These are phyloP conservation scores for Babesia sp. DNA, from an alignment of 169 alveolate genomes.

Conservation along the genomic window DNA sequence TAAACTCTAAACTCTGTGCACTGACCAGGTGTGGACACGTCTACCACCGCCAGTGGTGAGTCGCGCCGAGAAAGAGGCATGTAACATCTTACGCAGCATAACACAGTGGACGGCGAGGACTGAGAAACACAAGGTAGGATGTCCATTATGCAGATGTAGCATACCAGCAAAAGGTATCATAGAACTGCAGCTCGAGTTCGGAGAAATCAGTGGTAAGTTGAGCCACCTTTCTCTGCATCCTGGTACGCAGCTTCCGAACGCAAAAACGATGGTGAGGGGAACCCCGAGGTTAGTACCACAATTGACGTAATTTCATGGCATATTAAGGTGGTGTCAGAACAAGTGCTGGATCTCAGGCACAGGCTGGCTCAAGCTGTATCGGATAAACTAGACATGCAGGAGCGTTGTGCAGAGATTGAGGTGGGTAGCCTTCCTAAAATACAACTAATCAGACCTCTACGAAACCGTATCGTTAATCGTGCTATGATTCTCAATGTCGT, in stretches of 20 bases:
- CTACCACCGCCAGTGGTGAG: constrained; percentile 57
- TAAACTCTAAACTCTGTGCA: constrained; percentile 30
- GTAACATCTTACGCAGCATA: constrained; percentile 13
- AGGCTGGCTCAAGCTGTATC: constrained; percentile 26
- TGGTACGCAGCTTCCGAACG: too few species aligned
- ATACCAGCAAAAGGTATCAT: constrained; percentile 10
- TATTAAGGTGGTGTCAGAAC: background rate
- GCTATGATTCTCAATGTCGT: too few species aligned
- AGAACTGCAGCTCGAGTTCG: constrained; percentile 33
- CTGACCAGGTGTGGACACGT: constrained; percentile 63
- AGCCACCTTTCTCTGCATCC: too few species aligned
- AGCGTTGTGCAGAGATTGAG: background rate
- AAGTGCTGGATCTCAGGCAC: constrained; percentile 14
- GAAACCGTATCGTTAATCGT: too few species aligned
- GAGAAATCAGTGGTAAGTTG: constrained; percentile 8
- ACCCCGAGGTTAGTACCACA: too few species aligned
- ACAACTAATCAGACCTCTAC: too few species aligned
- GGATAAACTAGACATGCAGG: constrained; percentile 40
- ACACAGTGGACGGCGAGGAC: constrained; percentile 34
- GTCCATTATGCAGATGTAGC: constrained; percentile 58
- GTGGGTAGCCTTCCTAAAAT: too few species aligned
- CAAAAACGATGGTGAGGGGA: too few species aligned
- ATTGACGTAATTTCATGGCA: background rate
- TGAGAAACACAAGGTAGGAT: background rate
- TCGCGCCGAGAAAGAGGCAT: too few species aligned